These are phyloP conservation scores for Ciborinia camelliae DNA, from an alignment of 2,329 filamentous ascomycete genomes.

Conservation along the genomic window DNA sequence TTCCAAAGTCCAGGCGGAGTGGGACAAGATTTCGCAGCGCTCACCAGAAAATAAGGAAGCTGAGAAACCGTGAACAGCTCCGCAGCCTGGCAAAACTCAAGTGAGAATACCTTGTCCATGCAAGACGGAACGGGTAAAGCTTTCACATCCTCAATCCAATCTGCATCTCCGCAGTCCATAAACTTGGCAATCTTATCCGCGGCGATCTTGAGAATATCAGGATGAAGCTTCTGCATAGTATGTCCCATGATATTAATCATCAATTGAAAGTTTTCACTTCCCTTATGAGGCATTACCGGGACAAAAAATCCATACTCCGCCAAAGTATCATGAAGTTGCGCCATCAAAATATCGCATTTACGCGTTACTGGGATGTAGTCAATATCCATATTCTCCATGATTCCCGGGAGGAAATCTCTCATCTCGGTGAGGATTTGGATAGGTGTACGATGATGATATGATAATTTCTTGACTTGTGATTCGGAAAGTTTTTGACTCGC, in stretches of 20 bases:
- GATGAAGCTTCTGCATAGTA: not conserved
- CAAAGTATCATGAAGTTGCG: not conserved
- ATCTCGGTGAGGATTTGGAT: not conserved
- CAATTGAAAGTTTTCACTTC: not conserved
- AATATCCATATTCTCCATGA: not conserved
- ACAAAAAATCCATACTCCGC: not conserved
- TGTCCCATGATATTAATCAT: slow-evolving; percentile 2
- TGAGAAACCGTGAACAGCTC: not conserved
- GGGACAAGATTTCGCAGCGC: too few species aligned
- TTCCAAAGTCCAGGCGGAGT: too few species aligned
- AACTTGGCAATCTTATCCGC: not conserved
- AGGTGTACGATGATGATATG: not conserved
- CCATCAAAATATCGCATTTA: not conserved
- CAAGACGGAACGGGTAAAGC: not conserved
- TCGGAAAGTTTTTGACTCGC: not conserved
- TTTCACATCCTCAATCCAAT: not conserved
- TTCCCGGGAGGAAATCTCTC: not conserved
- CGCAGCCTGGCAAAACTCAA: fast-evolving
- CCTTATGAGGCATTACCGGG: not conserved
- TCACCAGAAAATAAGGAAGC: not conserved
- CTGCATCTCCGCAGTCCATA: not conserved
- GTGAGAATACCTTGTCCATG: not conserved
- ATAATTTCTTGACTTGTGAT: not conserved
- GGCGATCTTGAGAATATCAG: not conserved
- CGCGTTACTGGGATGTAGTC: not conserved